phyloP scores from a whole-genome alignment of 371 early-diverging fungal genomes.

The Lichtheimia hyalospora region DNA sequence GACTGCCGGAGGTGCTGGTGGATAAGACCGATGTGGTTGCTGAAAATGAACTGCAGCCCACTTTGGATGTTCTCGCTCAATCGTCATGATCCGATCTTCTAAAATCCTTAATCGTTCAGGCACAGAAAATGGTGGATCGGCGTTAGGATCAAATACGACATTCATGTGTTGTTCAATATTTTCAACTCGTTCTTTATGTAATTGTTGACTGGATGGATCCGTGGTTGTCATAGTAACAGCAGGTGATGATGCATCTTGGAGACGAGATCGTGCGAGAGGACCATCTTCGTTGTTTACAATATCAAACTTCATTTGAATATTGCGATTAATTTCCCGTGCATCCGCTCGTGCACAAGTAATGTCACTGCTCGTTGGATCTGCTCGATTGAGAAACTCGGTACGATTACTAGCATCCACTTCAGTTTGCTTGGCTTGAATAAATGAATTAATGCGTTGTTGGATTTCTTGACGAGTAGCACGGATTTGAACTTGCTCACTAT shows the following conservation, averaged over 20 bases:
- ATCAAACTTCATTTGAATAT: constrained; percentile 82
- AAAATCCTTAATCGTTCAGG: constrained; percentile 63
- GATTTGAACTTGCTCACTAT: constrained; percentile 50
- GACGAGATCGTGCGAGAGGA: constrained; percentile 63
- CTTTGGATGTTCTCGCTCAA: constrained; percentile 69
- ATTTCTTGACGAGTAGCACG: constrained; percentile 43
- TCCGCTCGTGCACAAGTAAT: constrained; percentile 70
- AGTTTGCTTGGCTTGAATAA: constrained; percentile 61
- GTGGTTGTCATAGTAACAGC: constrained; percentile 13
- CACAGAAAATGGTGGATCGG: constrained; percentile 22
- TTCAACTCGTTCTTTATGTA: constrained; percentile 43
- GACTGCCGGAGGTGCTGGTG: constrained; percentile 39
- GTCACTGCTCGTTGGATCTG: constrained; percentile 40
- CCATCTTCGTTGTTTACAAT: constrained; percentile 76
- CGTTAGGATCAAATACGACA: constrained; percentile 51
- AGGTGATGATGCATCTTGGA: constrained; percentile 2
- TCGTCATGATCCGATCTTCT: constrained; percentile 67
- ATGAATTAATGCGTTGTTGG: constrained; percentile 51
- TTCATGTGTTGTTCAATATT: constrained; percentile 69
- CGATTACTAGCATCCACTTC: constrained; percentile 74
- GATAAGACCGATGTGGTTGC: constrained; percentile 56
- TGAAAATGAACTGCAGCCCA: constrained; percentile 77
- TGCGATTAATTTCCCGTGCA: constrained; percentile 73
- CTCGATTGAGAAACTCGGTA: constrained; percentile 59
- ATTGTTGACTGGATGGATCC: background rate